Evolutionary conservation across 2,329 filamentous ascomycete genomes (phyloP).

Genomic region (Orbilia blumenaviensis): DNA sequence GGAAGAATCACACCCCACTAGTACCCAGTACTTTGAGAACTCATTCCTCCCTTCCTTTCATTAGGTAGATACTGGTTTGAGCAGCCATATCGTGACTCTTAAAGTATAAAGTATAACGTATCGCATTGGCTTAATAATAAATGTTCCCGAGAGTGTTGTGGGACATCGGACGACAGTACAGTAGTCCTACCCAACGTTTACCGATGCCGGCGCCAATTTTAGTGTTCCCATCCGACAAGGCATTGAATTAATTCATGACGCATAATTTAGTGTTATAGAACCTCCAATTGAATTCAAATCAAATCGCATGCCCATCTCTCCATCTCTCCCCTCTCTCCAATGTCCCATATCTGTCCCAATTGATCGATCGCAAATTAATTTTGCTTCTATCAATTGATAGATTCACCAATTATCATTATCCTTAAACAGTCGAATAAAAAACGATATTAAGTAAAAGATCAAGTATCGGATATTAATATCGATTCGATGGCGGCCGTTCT

Average conservation of each 20-base stretch:
- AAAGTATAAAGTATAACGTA: no score
- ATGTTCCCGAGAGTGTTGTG: background rate
- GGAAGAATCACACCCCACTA: no score
- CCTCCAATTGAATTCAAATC: background rate
- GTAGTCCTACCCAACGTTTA: slow-evolving; percentile 17
- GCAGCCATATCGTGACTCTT: no score
- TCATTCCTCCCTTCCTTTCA: no score
- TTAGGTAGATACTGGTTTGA: no score
- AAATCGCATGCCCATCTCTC: no score
- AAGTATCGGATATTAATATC: no score
- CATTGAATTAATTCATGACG: slow-evolving; percentile 41
- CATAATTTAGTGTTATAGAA: background rate
- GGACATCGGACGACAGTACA: slow-evolving; percentile 48
- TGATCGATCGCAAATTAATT: background rate
- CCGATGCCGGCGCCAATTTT: slow-evolving; percentile 54
- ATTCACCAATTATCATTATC: background rate
- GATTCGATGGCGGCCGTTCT: slow-evolving; percentile 19
- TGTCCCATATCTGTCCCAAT: background rate
- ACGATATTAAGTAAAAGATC: no score
- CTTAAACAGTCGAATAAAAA: no score
- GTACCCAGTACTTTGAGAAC: background rate
- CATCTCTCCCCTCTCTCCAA: background rate
- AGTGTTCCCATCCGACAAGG: slow-evolving; percentile 14
- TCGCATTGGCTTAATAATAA: background rate
- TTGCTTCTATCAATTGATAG: background rate